Evolutionary conservation across 2,329 filamentous ascomycete genomes (phyloP).

Genomic region (Penicillium occitanis): DNA sequence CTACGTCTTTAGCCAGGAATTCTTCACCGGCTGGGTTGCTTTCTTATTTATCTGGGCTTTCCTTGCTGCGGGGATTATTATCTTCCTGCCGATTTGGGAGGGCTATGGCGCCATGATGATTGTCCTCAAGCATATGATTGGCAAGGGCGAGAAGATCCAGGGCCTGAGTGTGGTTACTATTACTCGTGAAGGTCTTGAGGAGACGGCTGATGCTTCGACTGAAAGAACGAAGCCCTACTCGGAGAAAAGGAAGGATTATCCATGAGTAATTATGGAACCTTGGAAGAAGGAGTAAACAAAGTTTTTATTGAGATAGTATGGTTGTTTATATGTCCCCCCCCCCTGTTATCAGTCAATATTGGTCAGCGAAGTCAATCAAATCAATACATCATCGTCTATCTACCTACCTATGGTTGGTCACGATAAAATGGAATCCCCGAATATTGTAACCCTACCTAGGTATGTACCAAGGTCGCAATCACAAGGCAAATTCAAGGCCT

Average conservation of each 20-base stretch:
- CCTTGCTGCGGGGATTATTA: background rate
- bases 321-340: background rate
- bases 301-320: background rate
- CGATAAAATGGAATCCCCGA: background rate
- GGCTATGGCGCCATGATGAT: background rate
- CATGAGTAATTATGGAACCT: background rate
- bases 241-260: background rate
- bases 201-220: background rate
- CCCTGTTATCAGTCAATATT: no score
- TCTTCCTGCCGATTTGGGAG: background rate
- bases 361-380: background rate
- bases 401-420: background rate
- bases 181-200: conserved; percentile 1
- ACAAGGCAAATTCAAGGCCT: background rate
- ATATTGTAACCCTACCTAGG: background rate
- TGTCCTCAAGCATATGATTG: background rate
- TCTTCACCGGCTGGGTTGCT: background rate
- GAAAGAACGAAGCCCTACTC: background rate
- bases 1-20: background rate
- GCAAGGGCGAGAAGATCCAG: background rate
- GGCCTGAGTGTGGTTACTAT: background rate
- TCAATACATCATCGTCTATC: background rate
- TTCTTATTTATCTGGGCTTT: background rate
- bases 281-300: background rate
- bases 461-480: background rate